Conservation (phyloP, 176 grass and related monocot genomes). For the Aegilops speltoides region DNA sequence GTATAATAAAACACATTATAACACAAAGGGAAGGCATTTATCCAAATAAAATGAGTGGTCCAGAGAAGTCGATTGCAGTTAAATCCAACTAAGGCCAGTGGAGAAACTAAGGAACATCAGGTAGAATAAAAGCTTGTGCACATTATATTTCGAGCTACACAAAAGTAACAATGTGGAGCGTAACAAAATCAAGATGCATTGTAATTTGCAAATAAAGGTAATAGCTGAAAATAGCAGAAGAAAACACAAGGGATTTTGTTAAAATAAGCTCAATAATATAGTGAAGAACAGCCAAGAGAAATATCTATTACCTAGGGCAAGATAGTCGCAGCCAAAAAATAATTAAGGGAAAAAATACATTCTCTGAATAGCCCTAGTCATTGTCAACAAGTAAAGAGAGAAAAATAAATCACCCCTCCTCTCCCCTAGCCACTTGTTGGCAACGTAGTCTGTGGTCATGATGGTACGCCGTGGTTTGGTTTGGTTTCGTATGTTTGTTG, state of each 20-base stretch:
- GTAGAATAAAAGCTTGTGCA: background rate
- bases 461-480: too few relatives aligned
- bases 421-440: constrained; percentile 8
- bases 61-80: background rate
- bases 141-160: background rate
- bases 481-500: too few relatives aligned
- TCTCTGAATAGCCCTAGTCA: background rate
- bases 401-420: background rate
- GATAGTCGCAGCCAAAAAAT: background rate
- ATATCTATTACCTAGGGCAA: background rate
- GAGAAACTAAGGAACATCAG: background rate
- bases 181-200: background rate
- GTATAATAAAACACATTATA: background rate
- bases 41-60: background rate
- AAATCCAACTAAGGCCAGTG: background rate
- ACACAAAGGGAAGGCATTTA: background rate
- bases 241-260: background rate
- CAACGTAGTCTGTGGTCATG: too few relatives aligned
- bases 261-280: background rate
- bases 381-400: background rate
- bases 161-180: background rate
- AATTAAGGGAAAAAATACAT: background rate
- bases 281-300: background rate
- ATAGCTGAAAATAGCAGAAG: background rate
- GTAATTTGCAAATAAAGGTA: background rate